A percentile compares a stretch with the other conserved stretches of the same genome.
Conservation (phyloP, 345 rosid genomes). For the Combretum micranthum region DNA sequence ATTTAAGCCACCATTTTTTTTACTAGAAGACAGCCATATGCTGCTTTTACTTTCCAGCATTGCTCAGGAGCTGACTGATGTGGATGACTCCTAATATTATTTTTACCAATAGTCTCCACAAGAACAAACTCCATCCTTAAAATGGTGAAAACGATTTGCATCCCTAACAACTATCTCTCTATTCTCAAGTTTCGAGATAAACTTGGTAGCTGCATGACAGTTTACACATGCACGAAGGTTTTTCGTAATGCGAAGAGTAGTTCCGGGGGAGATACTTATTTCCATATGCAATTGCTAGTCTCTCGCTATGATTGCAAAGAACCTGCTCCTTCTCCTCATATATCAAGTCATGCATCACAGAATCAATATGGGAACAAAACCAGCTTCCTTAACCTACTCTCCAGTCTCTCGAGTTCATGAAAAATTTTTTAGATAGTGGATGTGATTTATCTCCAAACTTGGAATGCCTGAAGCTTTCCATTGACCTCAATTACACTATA, state of each 20-base stretch:
- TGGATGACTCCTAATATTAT: no score
- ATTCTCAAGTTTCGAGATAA: conserved; percentile 14
- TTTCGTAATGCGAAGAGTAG: conserved; percentile 16
- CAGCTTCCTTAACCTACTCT: conserved; percentile 14
- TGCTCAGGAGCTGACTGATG: no score
- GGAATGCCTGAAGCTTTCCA: conserved; percentile 16
- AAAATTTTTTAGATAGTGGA: conserved; percentile 11
- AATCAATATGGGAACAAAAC: conserved; percentile 14
- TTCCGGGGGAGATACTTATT: conserved; percentile 16
- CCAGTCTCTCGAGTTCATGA: conserved; percentile 16
- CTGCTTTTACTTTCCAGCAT: no score
- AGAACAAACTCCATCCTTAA: conserved; percentile 16
- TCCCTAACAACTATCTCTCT: conserved; percentile 17
- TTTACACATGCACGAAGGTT: conserved; percentile 17
- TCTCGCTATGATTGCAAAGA: conserved; percentile 18
- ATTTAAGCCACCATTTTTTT: no score
- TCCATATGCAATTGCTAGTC: conserved; percentile 16
- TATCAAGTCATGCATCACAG: conserved; percentile 17
- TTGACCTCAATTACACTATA: conserved; percentile 18
- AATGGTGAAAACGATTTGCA: conserved; percentile 20
- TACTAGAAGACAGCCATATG: no score
- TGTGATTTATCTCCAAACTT: conserved; percentile 19
- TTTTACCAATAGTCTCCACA: conserved; percentile 19
- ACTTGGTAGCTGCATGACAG: conserved; percentile 19
- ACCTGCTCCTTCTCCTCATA: conserved; percentile 17